Conservation (phyloP, 345 rosid species). For the Euclidium syriacum region DNA sequence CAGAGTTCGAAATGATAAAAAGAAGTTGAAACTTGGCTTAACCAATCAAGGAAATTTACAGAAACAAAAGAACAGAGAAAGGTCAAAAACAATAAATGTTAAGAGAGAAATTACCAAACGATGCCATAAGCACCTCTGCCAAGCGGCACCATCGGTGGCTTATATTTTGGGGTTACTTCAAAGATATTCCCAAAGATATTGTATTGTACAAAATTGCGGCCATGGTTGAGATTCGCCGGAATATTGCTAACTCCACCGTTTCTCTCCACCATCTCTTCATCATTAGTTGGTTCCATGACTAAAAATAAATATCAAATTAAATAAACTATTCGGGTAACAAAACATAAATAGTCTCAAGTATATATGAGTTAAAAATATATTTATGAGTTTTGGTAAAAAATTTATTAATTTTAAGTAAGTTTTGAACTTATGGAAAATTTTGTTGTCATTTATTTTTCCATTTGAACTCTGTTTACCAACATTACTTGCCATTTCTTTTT, state of each 20-base stretch:
- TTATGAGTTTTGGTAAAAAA: background rate
- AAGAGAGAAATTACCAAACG: slow-evolving; percentile 80
- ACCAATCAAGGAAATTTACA: no score
- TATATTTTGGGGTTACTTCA: slow-evolving; percentile 77
- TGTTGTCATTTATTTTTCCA: background rate
- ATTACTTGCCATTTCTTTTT: no score
- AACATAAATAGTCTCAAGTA: background rate
- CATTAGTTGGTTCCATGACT: background rate
- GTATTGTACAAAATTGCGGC: slow-evolving; percentile 65
- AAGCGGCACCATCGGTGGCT: slow-evolving; percentile 71
- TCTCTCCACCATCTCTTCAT: background rate
- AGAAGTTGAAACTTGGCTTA: no score
- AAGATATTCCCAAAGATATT: slow-evolving; percentile 65
- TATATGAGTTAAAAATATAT: no score
- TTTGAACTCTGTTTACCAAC: no score
- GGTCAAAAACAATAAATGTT: background rate
- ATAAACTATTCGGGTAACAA: background rate
- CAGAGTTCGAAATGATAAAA: no score
- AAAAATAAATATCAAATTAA: no score
- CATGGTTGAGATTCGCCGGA: slow-evolving; percentile 59
- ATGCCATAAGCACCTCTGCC: slow-evolving; percentile 87
- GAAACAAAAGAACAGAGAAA: background rate
- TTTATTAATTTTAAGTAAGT: background rate
- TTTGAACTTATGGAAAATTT: background rate
- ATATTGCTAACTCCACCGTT: background rate